Evolutionary conservation across 2,329 filamentous ascomycete genomes (phyloP), one percentile per base, ranked within the genome.

Genomic region (Fusarium napiforme): DNA sequence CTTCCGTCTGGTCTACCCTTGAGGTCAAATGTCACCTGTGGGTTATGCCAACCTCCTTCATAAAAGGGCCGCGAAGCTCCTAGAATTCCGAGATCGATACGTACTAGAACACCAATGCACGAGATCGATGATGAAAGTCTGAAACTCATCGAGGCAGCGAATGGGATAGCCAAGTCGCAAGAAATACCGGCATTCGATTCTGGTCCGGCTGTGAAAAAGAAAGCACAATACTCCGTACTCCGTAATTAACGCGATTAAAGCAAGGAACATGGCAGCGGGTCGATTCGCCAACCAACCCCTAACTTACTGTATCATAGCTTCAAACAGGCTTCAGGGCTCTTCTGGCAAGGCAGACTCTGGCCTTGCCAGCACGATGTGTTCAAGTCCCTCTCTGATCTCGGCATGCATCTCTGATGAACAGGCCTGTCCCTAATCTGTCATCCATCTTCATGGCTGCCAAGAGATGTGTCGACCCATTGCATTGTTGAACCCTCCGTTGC

Each of bases 21-120:
- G 57, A 50, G 57, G 55, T 67, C 60, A 49, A 57, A 77, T 70
- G 62, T 64, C 63, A 67, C 62, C 26, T 69, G 70, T 77, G 75
- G 74, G 71, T 59, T 56, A 21, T 46, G 36, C n/a, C 55, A 45
- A 43, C 60, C 55, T 70, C 65, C 63, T 77, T 69, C 63, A 77
- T 75, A 71, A 75, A 67, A 77, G 58, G 57, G 34, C 64, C 68
- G 47, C 61, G 60, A 70, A 60, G 74, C 42, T 52, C 34, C 40
- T 40, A 52, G 52, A 62, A 53, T 61, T 71, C 49, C 53, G 53
- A 55, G 39, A 28, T 39, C 7, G 34, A 57, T 60, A 64, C 40
- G 42, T 71, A 56, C 50, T 49, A 28, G 19, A 23, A 39, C 47
- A 45, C 52, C 52, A 66, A 60, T 56, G 58, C 53, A 60, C 34